Base-by-base conservation (phyloP, 2,329 filamentous ascomycete genomes). In the Stromatinia cepivora region DNA sequence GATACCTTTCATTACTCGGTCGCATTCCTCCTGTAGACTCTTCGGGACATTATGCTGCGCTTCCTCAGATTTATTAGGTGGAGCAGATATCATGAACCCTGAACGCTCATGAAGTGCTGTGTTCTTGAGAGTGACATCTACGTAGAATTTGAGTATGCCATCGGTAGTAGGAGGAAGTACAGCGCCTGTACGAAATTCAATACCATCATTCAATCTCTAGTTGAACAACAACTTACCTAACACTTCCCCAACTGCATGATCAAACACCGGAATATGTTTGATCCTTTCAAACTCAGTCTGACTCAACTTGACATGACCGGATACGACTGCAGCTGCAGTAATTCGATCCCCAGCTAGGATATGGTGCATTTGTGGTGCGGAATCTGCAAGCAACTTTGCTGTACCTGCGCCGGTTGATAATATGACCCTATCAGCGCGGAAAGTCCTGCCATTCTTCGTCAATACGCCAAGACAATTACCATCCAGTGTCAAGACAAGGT, bases 121-220 rank as follows among this genome's bases (percentile, higher is more conserved):
- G 75, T 88, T 88, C 53, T 82, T 86, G 74, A 89, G 85, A 67
- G 85, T 87, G 28, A 83, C 81, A 63, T 87, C 82, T 74, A 86
- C 87, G 70, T 87, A 88, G 79, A 88, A 87, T 76, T 90, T 90
- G 70, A 90, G 81, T 2, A 84, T 79, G 1, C 84, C 83, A 45
- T 84, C 79, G 4, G 77, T 72, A 11, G 84, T 84, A 20, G 83
- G 82, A 0, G 83, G 83, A 8, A 85, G 80, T n/a, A 72, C 70
- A 56, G 73, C 67, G 20, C 73, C 73, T 75, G 36, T 46, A 36
- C 7, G 57, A 52, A 15, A 15, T 45, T 70, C 34, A 72, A 50
- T 31, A 34, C 39, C 22, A 7, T 46, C 39, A 5, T 52, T 22
- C 34, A n/a, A 22, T n/a, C 7, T 11, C 50, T 7, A 22, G 22